Conservation (phyloP, 192 early-diverging fungal species). For the Borealophlyctis nickersoniae region DNA sequence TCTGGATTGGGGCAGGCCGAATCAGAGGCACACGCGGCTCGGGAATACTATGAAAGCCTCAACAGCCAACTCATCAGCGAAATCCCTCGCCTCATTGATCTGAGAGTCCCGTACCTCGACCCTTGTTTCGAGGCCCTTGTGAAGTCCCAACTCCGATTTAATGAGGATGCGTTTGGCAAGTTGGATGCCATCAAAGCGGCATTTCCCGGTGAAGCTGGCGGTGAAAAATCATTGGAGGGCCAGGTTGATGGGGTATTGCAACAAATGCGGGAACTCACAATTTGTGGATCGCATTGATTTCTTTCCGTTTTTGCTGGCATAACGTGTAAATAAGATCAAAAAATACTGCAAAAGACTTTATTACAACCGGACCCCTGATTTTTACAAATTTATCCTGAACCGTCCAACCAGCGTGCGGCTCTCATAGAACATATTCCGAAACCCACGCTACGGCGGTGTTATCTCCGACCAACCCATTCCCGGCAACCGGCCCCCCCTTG, state of each 20-base stretch:
- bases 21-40: conserved; percentile 69
- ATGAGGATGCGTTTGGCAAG: conserved; percentile 72
- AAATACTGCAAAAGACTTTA: too few species aligned
- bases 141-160: conserved; percentile 90
- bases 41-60: conserved; percentile 74
- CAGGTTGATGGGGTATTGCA: conserved; percentile 76
- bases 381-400: too few species aligned
- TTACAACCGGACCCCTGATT: too few species aligned
- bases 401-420: too few species aligned
- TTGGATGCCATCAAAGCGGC: conserved; percentile 57
- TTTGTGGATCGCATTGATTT: conserved; percentile 62
- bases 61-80: conserved; percentile 80
- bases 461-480: too few species aligned
- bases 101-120: conserved; percentile 85
- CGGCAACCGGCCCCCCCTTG: too few species aligned
- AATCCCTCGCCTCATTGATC: conserved; percentile 85
- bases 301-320: too few species aligned
- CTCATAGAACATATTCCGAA: too few species aligned
- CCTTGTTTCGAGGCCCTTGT: conserved; percentile 96
- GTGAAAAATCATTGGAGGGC: conserved; percentile 57
- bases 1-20: conserved; percentile 74
- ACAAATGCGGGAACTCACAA: conserved; percentile 86
- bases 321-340: too few species aligned
- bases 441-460: too few species aligned
- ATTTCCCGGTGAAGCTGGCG: conserved; percentile 51